Conservation (phyloP, 108 stramenopile species). For the Parietichytrium sp. region DNA sequence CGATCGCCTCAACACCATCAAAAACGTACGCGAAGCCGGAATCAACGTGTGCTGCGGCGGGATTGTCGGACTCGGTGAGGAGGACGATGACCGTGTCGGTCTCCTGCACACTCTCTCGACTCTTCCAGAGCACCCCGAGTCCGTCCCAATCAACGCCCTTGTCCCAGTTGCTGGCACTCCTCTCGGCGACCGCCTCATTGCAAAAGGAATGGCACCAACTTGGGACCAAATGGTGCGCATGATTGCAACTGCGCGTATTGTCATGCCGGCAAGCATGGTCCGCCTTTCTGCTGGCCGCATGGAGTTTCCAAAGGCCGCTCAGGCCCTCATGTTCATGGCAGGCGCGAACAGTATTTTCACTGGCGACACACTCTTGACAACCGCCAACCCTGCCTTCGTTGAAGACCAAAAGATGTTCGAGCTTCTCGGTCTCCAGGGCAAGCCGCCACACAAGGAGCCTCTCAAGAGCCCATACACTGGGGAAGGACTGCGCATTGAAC, state of each 20-base stretch:
- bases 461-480: slow-evolving; percentile 39
- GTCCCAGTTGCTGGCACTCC: slow-evolving; percentile 86
- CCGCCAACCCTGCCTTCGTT: slow-evolving; percentile 87
- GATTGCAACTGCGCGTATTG: slow-evolving; percentile 94
- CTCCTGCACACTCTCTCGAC: slow-evolving; percentile 89
- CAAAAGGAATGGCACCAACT: slow-evolving; percentile 70
- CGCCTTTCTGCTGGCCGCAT: slow-evolving; percentile 89
- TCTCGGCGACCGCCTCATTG: slow-evolving; percentile 69
- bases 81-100: slow-evolving; percentile 85
- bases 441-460: slow-evolving; percentile 14
- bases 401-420: slow-evolving; percentile 78
- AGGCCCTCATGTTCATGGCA: slow-evolving; percentile 93
- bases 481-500: no score
- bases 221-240: slow-evolving; percentile 93
- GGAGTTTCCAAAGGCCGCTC: slow-evolving; percentile 87
- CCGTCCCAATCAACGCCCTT: slow-evolving; percentile 92
- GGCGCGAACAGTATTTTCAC: slow-evolving; percentile 97
- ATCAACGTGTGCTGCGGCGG: slow-evolving; percentile 95
- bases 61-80: slow-evolving; percentile 91
- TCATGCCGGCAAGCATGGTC: slow-evolving; percentile 96
- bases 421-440: slow-evolving; percentile 70
- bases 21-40: slow-evolving; percentile 91
- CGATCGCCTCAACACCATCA: slow-evolving; percentile 89
- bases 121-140: slow-evolving; percentile 89
- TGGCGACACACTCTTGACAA: slow-evolving; percentile 91